phyloP scores from a whole-genome alignment of 169 alveolate species.

The Cryptosporidium bovis region DNA sequence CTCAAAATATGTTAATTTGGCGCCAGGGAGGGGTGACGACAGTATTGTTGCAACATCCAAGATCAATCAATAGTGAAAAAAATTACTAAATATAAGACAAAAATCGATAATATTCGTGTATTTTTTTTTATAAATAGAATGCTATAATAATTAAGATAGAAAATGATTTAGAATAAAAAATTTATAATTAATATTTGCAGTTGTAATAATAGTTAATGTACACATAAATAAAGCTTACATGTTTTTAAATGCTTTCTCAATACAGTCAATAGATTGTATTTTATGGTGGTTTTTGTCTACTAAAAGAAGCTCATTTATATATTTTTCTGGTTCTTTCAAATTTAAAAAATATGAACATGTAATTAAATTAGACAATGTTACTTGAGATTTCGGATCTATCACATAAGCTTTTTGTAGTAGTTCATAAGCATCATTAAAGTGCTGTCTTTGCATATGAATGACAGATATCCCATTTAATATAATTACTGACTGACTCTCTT shows the following conservation, averaged over 20 bases:
- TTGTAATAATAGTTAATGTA: neutral
- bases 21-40: too few species aligned
- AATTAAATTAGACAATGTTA: slow-evolving; percentile 49
- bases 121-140: too few species aligned
- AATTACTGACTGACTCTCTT: slow-evolving; percentile 35
- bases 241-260: slow-evolving; percentile 29
- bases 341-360: slow-evolving; percentile 57
- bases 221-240: neutral
- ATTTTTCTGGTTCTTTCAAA: slow-evolving; percentile 9
- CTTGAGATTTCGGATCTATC: slow-evolving; percentile 40
- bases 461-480: slow-evolving; percentile 54
- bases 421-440: slow-evolving; percentile 62
- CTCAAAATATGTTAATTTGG: too few species aligned
- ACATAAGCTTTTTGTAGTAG: slow-evolving; percentile 38
- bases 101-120: too few species aligned
- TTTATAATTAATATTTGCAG: too few species aligned
- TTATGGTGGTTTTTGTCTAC: slow-evolving; percentile 13
- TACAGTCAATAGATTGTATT: slow-evolving; percentile 7
- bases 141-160: too few species aligned
- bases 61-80: too few species aligned
- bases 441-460: slow-evolving; percentile 69
- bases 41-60: too few species aligned
- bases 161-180: too few species aligned
- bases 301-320: slow-evolving; percentile 19
- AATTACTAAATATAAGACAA: too few species aligned